A percentile compares a stretch with the other conserved stretches of the same genome.
Evolutionary conservation across 202 grass and related monocot genomes (phyloP).

Genomic region (Alloteropsis angusta): DNA sequence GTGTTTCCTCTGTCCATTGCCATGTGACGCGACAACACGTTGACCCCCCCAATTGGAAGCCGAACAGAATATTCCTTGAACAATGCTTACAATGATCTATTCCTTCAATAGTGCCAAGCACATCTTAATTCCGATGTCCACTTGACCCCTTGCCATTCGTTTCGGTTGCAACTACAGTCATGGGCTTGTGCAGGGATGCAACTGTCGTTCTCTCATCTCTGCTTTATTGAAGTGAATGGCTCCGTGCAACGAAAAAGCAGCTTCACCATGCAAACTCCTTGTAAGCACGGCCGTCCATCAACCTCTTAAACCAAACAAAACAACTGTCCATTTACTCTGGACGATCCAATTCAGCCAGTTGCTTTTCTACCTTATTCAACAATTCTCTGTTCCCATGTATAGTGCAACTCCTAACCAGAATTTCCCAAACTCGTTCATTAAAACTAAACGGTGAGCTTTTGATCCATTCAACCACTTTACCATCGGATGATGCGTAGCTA

Average conservation of each 20-base stretch:
- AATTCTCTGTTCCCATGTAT: conserved; percentile 14
- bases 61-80: neutral
- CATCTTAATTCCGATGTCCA: neutral
- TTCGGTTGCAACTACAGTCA: neutral
- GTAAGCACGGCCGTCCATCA: neutral
- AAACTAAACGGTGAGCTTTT: conserved; percentile 25
- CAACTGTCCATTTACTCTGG: neutral
- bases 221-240: conserved; percentile 17
- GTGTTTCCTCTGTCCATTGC: neutral
- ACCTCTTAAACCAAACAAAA: neutral
- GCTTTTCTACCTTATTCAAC: conserved; percentile 22
- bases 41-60: neutral
- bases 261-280: neutral
- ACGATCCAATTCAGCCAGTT: neutral
- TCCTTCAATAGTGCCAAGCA: neutral
- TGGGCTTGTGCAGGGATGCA: neutral
- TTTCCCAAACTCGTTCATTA: conserved; percentile 31
- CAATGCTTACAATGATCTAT: neutral
- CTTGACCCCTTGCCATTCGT: neutral
- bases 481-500: conserved; percentile 20
- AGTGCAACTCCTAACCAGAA: conserved; percentile 34
- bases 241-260: conserved; percentile 8
- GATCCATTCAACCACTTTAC: conserved; percentile 48
- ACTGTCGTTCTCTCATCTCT: neutral
- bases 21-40: neutral